Conservation (phyloP, 2,329 filamentous ascomycete species). For the Fonsecaea pugnacius region DNA sequence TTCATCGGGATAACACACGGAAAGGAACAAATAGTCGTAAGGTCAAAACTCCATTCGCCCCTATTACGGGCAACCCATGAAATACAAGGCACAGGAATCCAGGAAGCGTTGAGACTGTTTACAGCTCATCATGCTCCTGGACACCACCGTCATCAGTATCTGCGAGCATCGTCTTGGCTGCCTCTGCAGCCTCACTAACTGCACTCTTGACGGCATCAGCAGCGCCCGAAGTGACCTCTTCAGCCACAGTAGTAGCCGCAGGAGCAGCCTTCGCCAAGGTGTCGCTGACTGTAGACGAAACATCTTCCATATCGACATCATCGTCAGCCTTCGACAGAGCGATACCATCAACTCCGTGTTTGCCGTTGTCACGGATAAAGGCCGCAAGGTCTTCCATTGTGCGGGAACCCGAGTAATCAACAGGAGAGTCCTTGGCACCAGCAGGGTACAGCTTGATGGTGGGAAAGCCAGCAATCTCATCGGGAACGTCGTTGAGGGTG, state of each 20-base stretch:
- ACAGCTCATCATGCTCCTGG: conserved; percentile 37
- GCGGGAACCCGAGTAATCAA: conserved; percentile 86
- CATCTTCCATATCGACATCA: conserved; percentile 63
- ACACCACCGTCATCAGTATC: conserved; percentile 35
- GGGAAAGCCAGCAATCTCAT: conserved; percentile 96
- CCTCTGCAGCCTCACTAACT: conserved; percentile 33
- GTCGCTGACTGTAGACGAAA: conserved; percentile 45
- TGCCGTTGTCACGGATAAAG: conserved; percentile 95
- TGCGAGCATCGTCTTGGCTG: conserved; percentile 30
- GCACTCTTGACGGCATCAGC: conserved; percentile 31
- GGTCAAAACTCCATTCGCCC: neutral
- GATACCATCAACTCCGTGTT: conserved; percentile 74
- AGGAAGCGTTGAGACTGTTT: conserved; percentile 12
- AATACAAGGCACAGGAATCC: neutral
- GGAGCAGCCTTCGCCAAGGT: conserved; percentile 38
- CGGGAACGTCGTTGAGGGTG: conserved; percentile 92
- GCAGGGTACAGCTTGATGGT: conserved; percentile 98
- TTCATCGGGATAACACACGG: neutral
- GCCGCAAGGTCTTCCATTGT: conserved; percentile 87
- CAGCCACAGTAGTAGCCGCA: conserved; percentile 43
- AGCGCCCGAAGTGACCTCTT: conserved; percentile 69
- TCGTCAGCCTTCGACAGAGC: conserved; percentile 62
- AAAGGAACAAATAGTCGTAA: neutral
- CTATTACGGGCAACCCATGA: neutral
- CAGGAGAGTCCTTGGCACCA: conserved; percentile 79